Evolutionary conservation across 2,329 filamentous ascomycete genomes (phyloP).

Genomic region (Monilinia polystroma): DNA sequence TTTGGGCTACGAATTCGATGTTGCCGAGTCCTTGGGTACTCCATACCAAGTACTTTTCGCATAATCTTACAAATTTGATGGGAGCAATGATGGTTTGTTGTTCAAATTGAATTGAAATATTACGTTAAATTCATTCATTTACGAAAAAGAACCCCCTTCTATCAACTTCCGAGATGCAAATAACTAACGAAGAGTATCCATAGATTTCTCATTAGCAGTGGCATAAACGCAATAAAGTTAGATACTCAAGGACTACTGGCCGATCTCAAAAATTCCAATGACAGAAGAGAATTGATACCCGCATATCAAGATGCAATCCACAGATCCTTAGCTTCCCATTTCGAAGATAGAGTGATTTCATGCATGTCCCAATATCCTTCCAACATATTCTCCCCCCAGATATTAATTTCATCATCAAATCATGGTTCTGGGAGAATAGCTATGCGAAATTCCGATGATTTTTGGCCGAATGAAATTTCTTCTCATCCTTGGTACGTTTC

Average conservation of each 20-base stretch:
- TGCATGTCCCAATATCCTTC: slow-evolving; percentile 27
- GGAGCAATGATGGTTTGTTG: too few species aligned
- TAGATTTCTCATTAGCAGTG: slow-evolving; percentile 26
- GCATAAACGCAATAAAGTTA: slow-evolving; percentile 25
- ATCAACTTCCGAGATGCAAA: background rate
- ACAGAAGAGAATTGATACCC: slow-evolving; percentile 20
- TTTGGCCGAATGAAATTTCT: slow-evolving; percentile 26
- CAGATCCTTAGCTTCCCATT: slow-evolving; percentile 20
- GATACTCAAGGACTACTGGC: slow-evolving; percentile 28
- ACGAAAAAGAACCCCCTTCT: background rate
- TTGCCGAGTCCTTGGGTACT: background rate
- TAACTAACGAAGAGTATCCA: background rate
- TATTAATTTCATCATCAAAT: slow-evolving; percentile 19
- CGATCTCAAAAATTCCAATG: slow-evolving; percentile 7
- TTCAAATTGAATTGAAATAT: too few species aligned
- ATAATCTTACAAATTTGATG: too few species aligned
- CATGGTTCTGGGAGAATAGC: background rate
- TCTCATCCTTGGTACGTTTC: slow-evolving; percentile 25
- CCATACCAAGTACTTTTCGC: too few species aligned
- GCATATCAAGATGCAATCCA: slow-evolving; percentile 25
- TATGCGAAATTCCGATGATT: slow-evolving; percentile 29
- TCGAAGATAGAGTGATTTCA: slow-evolving; percentile 26
- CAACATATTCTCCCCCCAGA: slow-evolving; percentile 24
- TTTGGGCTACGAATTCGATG: background rate
- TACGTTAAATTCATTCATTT: too few species aligned